A percentile compares a stretch with the other conserved stretches of the same genome.
Evolutionary conservation across 257 asterid genomes (phyloP).

Genomic region (Osmanthus fragrans): DNA sequence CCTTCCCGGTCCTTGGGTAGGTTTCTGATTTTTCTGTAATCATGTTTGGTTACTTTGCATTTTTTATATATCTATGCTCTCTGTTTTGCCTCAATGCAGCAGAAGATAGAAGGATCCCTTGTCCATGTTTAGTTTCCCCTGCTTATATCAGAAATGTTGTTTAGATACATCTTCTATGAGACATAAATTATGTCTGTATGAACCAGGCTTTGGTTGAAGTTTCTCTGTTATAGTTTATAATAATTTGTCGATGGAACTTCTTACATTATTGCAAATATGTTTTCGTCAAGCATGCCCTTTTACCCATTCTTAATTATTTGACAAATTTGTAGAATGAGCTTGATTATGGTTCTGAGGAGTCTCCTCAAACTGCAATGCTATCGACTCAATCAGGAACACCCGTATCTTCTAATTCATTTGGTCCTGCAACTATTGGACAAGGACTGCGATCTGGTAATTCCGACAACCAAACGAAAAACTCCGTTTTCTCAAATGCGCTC

Average conservation of each 20-base stretch:
- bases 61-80: neutral
- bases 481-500: constrained; percentile 64
- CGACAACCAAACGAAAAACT: constrained; percentile 1
- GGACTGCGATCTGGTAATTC: constrained; percentile 39
- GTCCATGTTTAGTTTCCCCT: neutral
- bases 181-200: neutral
- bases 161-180: neutral
- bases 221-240: neutral
- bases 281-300: neutral
- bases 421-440: constrained; percentile 42
- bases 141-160: neutral
- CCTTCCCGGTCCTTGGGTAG: neutral
- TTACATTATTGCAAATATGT: neutral
- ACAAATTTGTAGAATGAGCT: constrained; percentile 53
- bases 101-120: neutral
- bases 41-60: neutral
- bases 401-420: constrained; percentile 40
- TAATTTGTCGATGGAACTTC: neutral
- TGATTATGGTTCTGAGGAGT: constrained; percentile 53
- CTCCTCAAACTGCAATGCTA: constrained; percentile 36
- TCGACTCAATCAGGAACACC: constrained; percentile 37
- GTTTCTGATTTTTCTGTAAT: neutral
- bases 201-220: neutral
- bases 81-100: neutral
- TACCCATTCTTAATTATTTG: neutral